A percentile compares a stretch with the other conserved stretches of the same genome.
Evolutionary conservation across 495 filamentous ascomycete genomes (phyloP).

Genomic region (Hypoxylon fuscum): DNA sequence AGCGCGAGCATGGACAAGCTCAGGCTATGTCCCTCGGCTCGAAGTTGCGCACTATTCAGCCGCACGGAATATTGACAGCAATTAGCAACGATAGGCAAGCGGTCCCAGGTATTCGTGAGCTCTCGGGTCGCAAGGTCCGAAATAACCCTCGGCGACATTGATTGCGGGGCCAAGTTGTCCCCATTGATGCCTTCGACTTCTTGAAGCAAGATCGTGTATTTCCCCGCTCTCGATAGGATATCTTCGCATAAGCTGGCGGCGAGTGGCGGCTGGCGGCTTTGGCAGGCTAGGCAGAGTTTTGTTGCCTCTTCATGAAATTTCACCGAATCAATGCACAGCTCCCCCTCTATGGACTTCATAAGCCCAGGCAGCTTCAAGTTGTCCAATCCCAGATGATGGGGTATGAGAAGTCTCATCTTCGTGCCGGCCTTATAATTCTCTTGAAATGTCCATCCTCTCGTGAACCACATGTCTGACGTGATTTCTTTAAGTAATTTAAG

Average conservation of each 20-base stretch:
- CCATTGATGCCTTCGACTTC: background rate
- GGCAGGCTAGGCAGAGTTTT: conserved; percentile 21
- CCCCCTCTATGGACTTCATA: conserved; percentile 19
- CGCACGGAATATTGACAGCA: conserved; percentile 41
- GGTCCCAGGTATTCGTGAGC: conserved; percentile 35
- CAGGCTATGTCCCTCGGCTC: conserved; percentile 17
- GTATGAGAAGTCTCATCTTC: conserved; percentile 35
- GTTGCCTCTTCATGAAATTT: conserved; percentile 27
- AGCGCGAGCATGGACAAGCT: conserved; percentile 40
- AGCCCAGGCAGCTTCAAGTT: conserved; percentile 9
- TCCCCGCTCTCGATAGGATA: conserved; percentile 26
- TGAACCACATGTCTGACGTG: conserved; percentile 34
- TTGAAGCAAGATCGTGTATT: conserved; percentile 29
- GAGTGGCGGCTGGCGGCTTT: background rate
- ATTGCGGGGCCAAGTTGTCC: background rate
- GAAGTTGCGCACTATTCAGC: conserved; percentile 22
- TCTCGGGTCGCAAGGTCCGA: conserved; percentile 24
- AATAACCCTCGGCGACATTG: conserved; percentile 36
- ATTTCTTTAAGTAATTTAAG: conserved; percentile 23
- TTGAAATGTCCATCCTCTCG: conserved; percentile 41
- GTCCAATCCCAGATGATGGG: conserved; percentile 6
- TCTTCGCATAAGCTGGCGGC: conserved; percentile 1
- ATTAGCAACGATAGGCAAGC: conserved; percentile 43
- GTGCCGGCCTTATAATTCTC: conserved; percentile 35
- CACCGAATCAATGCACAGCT: conserved; percentile 30